These are phyloP conservation scores for Notholithocarpus densiflorus DNA, from an alignment of 306 rosid species.

Conservation along the genomic window DNA sequence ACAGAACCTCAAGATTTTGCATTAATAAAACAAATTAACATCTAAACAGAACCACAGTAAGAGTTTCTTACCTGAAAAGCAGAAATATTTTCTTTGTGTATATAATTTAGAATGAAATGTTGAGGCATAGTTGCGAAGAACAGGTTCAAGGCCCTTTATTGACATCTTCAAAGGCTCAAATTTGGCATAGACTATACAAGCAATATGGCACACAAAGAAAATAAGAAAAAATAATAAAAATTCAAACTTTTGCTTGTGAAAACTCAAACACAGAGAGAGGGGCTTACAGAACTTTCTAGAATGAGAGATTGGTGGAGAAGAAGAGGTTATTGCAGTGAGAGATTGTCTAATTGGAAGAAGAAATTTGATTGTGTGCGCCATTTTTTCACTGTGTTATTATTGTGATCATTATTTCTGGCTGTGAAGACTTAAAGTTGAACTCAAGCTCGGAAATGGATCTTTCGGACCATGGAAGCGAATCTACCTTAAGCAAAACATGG, in stretches of 20 bases:
- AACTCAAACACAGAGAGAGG: background rate
- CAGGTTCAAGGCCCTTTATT: constrained; percentile 20
- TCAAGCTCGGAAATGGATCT: background rate
- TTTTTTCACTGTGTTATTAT: background rate
- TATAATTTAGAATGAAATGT: constrained; percentile 11
- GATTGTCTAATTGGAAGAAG: constrained; percentile 30
- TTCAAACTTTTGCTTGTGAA: background rate
- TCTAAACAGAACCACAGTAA: background rate
- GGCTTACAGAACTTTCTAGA: constrained; percentile 29
- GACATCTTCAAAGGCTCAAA: constrained; percentile 22
- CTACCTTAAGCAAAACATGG: background rate
- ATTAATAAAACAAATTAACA: background rate
- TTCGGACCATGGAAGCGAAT: background rate
- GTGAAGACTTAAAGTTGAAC: background rate
- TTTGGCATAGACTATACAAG: constrained; percentile 30
- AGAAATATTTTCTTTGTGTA: constrained; percentile 19
- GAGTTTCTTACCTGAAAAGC: constrained; percentile 34
- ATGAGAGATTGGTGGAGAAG: constrained; percentile 12
- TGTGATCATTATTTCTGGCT: background rate
- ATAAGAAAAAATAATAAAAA: background rate
- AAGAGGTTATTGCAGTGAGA: constrained; percentile 8
- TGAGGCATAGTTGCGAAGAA: constrained; percentile 27
- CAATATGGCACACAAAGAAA: background rate
- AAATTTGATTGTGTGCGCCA: constrained; percentile 27
- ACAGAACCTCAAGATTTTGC: background rate